These are phyloP conservation scores for Globisporangium splendens DNA, from an alignment of 352 stramenopile species.

Conservation along the genomic window DNA sequence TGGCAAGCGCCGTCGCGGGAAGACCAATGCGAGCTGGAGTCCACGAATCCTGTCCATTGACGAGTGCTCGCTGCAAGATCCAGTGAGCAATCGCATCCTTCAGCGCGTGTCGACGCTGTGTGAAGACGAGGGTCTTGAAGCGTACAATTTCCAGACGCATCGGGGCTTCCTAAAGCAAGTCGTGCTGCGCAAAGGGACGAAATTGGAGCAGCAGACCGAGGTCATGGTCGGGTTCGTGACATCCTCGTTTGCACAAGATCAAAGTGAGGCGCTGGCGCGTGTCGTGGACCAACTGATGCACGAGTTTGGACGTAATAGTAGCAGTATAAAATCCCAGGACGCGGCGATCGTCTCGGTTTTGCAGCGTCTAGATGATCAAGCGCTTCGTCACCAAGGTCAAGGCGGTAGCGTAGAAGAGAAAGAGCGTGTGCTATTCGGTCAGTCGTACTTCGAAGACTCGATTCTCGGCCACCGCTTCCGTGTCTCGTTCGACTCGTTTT, in stretches of 20 bases:
- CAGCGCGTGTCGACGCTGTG: slow-evolving; percentile 25
- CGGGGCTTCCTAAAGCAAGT: slow-evolving; percentile 66
- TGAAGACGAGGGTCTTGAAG: slow-evolving; percentile 24
- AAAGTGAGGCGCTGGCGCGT: slow-evolving; percentile 24
- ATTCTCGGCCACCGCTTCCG: slow-evolving; percentile 60
- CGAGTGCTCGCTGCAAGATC: slow-evolving; percentile 47
- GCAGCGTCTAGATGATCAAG: slow-evolving; percentile 57
- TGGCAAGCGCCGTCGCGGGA: slow-evolving; percentile 28
- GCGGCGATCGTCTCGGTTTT: slow-evolving; percentile 52
- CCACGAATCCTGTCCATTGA: slow-evolving; percentile 66
- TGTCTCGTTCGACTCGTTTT: slow-evolving; percentile 74
- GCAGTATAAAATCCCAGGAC: neutral
- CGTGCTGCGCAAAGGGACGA: slow-evolving; percentile 49
- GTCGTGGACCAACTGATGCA: slow-evolving; percentile 31
- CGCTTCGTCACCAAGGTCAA: slow-evolving; percentile 34
- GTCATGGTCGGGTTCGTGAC: slow-evolving; percentile 72
- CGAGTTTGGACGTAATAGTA: slow-evolving; percentile 12
- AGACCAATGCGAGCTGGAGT: slow-evolving; percentile 43
- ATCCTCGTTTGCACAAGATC: slow-evolving; percentile 33
- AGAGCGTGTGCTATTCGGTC: slow-evolving; percentile 44
- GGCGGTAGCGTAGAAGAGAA: neutral
- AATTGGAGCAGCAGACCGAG: slow-evolving; percentile 21
- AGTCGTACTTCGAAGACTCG: slow-evolving; percentile 45
- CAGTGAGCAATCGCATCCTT: slow-evolving; percentile 41
- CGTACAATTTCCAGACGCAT: slow-evolving; percentile 63